phyloP scores from a whole-genome alignment of 352 stramenopile species.

The Aphanomyces euteiches region DNA sequence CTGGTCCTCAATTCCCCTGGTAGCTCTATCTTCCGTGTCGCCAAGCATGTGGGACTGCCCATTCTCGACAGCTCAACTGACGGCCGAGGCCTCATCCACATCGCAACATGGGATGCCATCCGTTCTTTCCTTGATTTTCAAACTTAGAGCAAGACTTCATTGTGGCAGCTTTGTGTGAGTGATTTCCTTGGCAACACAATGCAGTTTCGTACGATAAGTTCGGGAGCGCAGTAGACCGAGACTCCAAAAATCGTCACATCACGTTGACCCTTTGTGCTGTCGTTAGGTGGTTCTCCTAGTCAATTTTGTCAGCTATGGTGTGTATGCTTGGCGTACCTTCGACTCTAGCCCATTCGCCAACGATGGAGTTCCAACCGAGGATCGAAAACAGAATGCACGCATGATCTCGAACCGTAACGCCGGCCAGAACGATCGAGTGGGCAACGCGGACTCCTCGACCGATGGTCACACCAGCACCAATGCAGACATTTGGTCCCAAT shows the following conservation, averaged over 20 bases:
- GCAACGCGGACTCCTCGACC: slow-evolving; percentile 73
- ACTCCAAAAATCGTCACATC: slow-evolving; percentile 87
- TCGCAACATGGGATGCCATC: not conserved
- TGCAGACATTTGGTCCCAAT: slow-evolving; percentile 81
- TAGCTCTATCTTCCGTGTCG: slow-evolving; percentile 2
- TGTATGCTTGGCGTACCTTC: slow-evolving; percentile 39
- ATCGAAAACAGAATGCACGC: slow-evolving; percentile 83
- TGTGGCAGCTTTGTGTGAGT: slow-evolving; percentile 83
- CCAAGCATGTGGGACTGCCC: slow-evolving; percentile 6
- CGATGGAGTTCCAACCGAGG: slow-evolving; percentile 87
- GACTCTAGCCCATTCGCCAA: slow-evolving; percentile 81
- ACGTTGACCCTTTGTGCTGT: slow-evolving; percentile 65
- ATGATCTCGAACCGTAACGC: slow-evolving; percentile 84
- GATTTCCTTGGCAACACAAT: slow-evolving; percentile 86
- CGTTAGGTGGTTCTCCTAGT: slow-evolving; percentile 64
- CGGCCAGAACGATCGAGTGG: slow-evolving; percentile 86
- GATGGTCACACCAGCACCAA: slow-evolving; percentile 80
- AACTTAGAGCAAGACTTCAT: slow-evolving; percentile 84
- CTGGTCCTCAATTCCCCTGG: not conserved
- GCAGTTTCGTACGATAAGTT: slow-evolving; percentile 88
- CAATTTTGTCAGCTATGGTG: not conserved
- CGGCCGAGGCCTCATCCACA: not conserved
- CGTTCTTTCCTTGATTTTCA: not conserved
- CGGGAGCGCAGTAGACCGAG: slow-evolving; percentile 80
- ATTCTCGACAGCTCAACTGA: not conserved